Base-by-base conservation (phyloP, 306 rosid genomes). In the Gynostemma pentaphyllum region DNA sequence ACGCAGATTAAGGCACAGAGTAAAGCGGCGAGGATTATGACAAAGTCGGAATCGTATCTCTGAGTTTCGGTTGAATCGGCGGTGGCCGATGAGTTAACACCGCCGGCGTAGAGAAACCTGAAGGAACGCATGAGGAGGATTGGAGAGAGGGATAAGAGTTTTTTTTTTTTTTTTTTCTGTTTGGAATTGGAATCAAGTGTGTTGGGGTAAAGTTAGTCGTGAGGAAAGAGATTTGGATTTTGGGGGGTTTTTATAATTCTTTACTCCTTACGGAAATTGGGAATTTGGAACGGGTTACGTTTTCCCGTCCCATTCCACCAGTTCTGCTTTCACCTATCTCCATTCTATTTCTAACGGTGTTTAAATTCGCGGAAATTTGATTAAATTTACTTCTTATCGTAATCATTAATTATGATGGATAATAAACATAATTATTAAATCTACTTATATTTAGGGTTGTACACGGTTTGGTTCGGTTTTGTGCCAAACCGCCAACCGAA, bases 1-100 rank as follows among this genome's bases (percentile, higher is more conserved):
- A 89, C 83, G 74, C 92, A 86, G 64, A 86, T 82, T 27, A 86
- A 75, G 29, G 92, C 97, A 30, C 95, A 89, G 72, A 86, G 85
- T 23, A 86, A 86, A n/a, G 95, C 87, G 40, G 89, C 85, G 62
- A 89, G 84, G 74, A 86, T 72, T 15, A 84, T 82, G 47, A 82
- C 82, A 76, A 80, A 79, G 67, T 89, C 87, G 11, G 95, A 82
- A 48, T 82, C 74, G 23, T 74, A 72, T 21, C 67, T 16, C 47
- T 69, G 6, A 24, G 80, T 64, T 2, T 60, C 67, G n/a, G 53
- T 4, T 3, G 74, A n/a, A 14, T 13, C 51, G 24, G 62, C 2
- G 65, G 27, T 23, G 10, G 83, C 65, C 19, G 78, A 69, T 72
- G 87, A 59, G 74, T 51, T 59, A 19, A 1, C 61, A 60, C 78